Evolutionary conservation across 177 flowering plant species (phyloP), one percentile per base, ranked within the genome.

Genomic region (Telopea speciosissima): DNA sequence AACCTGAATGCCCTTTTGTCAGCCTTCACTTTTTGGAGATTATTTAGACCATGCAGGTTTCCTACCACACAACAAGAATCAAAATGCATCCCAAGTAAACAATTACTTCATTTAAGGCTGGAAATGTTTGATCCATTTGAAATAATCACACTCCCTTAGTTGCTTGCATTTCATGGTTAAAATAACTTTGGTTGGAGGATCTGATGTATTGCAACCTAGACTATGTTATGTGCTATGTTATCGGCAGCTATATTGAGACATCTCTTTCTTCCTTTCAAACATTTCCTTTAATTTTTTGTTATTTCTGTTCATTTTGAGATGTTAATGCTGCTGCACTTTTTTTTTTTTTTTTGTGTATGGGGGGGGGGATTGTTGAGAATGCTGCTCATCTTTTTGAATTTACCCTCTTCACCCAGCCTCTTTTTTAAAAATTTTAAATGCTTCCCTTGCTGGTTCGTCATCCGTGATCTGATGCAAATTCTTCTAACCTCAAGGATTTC

Each of bases 401-500:
- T 3, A 13, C 54, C 7, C 17, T 49, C 17, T 49, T 49, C 19
- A 44, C 49, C 1, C 14, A 8, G 13, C 49, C 8, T 9, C 49
- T 44, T 44, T 3, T 44, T 44, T 44, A 1, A 9, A 28, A 2
- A 2, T 28, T 28, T 28, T 28, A 2, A 28, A 28, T 28, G 31
- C 9, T 44, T 44, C 13, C 19, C 54, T 49, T 16, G 54, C 19
- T 49, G 54, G 5, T 49, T 49, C 17, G 11, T 49, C 19, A 16
- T 49, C 54, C 19, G 6, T 16, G 5, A 1, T 49, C 70, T 74
- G 68, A 75, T 69, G 23, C 61, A 58, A 24, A 59, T 70, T 52
- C 21, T 44, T 70, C 2, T 49, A 19, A 24, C 33, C 62, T 54
- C 52, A 69, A 90, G 93, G 84, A 76, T 1, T 73, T 75, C 9